Evolutionary conservation across 2,329 filamentous ascomycete species (phyloP).

Genomic region (Zymoseptoria brevis): DNA sequence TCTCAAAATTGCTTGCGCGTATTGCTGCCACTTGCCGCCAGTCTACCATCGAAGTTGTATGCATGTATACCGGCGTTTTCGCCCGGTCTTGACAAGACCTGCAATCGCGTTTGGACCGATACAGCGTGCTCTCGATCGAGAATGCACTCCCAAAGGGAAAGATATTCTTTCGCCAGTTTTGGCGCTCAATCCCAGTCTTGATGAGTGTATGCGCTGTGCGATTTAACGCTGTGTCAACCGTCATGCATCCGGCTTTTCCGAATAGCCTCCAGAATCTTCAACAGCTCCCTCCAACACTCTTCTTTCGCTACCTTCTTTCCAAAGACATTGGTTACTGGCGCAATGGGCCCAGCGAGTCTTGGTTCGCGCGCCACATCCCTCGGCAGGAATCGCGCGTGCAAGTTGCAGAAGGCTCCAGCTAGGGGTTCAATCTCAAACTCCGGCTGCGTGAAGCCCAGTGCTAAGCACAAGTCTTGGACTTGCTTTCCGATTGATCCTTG

Average conservation of each 20-base stretch:
- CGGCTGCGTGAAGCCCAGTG: constrained; percentile 20
- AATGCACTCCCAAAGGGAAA: too few species aligned
- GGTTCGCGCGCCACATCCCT: constrained; percentile 17
- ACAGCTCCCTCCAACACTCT: constrained; percentile 37
- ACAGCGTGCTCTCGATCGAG: too few species aligned
- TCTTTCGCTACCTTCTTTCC: constrained; percentile 46
- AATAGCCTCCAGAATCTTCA: constrained; percentile 34
- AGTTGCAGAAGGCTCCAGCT: constrained; percentile 28
- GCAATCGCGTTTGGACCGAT: too few species aligned
- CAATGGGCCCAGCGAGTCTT: constrained; percentile 31
- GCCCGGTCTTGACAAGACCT: neutral
- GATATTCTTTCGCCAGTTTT: too few species aligned
- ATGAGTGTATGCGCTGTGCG: too few species aligned
- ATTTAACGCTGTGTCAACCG: too few species aligned
- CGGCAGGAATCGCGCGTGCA: constrained; percentile 29
- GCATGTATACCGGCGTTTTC: neutral
- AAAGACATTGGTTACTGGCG: constrained; percentile 35
- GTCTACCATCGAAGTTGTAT: neutral
- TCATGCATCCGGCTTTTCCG: constrained; percentile 1
- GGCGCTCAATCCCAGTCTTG: too few species aligned
- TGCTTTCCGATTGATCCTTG: constrained; percentile 7
- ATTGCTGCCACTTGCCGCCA: neutral
- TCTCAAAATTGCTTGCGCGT: neutral
- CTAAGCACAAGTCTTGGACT: constrained; percentile 16
- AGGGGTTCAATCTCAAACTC: constrained; percentile 13